Evolutionary conservation across 495 filamentous ascomycete genomes (phyloP).

Genomic region (Tuber melanosporum): DNA sequence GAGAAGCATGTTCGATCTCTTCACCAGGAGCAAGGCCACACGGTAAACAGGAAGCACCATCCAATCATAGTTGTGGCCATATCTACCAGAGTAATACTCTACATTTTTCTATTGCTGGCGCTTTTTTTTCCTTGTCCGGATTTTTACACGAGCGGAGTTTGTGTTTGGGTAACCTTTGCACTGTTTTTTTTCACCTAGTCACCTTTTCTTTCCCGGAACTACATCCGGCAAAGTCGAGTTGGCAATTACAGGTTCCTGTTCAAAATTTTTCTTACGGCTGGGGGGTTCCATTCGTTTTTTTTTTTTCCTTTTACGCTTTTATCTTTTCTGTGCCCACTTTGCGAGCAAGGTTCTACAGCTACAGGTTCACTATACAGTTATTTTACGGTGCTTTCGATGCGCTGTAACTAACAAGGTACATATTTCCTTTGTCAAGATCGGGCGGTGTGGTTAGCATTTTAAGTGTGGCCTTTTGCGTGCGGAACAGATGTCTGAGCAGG

Average conservation of each 20-base stretch:
- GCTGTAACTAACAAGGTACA: constrained; percentile 4
- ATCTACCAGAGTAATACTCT: neutral
- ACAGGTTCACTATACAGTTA: neutral
- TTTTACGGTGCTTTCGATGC: neutral
- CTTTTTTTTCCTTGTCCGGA: constrained; percentile 16
- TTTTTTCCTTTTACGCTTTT: neutral
- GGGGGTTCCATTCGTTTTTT: constrained; percentile 15
- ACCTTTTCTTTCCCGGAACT: neutral
- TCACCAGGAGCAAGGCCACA: constrained; percentile 21
- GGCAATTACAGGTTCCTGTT: neutral
- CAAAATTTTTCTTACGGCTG: constrained; percentile 17
- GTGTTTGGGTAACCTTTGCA: constrained; percentile 5
- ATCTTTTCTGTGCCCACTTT: neutral
- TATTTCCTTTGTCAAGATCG: constrained; percentile 22
- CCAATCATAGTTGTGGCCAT: neutral
- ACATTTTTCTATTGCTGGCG: neutral
- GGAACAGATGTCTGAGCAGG: neutral
- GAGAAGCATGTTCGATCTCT: constrained; percentile 39
- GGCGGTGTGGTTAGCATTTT: neutral
- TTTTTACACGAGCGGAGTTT: constrained; percentile 20
- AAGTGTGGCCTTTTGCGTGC: neutral
- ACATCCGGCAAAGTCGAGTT: neutral
- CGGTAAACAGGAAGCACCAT: constrained; percentile 11
- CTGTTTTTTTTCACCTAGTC: constrained; percentile 10
- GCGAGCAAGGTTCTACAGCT: neutral